Evolutionary conservation across 202 grass and related monocot genomes (phyloP).

Genomic region (Setaria viridis): DNA sequence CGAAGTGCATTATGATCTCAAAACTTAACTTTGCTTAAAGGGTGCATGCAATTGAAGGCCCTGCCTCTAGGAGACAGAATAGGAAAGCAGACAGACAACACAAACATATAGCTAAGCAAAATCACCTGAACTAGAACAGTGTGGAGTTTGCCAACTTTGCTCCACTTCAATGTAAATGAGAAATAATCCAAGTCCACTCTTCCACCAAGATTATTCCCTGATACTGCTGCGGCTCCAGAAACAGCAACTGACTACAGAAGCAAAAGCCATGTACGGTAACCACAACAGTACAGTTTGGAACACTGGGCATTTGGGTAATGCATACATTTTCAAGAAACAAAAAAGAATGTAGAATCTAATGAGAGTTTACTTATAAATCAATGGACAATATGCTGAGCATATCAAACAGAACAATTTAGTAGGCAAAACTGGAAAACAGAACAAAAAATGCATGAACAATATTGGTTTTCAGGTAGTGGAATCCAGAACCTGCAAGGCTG

Average conservation of each 20-base stretch:
- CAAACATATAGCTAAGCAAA: conserved; percentile 10
- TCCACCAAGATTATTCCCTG: conserved; percentile 82
- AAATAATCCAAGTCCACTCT: conserved; percentile 79
- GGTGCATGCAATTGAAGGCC: conserved; percentile 2
- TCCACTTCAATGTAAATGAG: conserved; percentile 84
- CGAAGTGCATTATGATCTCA: background rate
- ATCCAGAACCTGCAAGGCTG: background rate
- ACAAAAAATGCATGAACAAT: background rate
- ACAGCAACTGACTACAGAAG: conserved; percentile 68
- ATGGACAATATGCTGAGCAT: conserved; percentile 9
- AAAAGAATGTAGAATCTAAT: background rate
- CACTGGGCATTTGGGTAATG: background rate
- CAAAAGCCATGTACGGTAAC: conserved; percentile 25
- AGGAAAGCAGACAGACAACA: background rate
- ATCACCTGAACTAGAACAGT: conserved; percentile 78
- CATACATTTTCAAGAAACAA: background rate
- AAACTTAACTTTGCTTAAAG: background rate
- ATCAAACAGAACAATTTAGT: conserved; percentile 33
- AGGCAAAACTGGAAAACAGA: background rate
- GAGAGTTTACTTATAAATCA: conserved; percentile 2
- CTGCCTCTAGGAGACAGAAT: background rate
- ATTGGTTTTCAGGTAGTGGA: background rate
- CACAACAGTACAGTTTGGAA: background rate
- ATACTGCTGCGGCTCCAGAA: conserved; percentile 65
- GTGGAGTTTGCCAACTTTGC: conserved; percentile 84